Base-by-base conservation (phyloP, 768 basidiomycete genomes). In the Panaeolus cyanescens region DNA sequence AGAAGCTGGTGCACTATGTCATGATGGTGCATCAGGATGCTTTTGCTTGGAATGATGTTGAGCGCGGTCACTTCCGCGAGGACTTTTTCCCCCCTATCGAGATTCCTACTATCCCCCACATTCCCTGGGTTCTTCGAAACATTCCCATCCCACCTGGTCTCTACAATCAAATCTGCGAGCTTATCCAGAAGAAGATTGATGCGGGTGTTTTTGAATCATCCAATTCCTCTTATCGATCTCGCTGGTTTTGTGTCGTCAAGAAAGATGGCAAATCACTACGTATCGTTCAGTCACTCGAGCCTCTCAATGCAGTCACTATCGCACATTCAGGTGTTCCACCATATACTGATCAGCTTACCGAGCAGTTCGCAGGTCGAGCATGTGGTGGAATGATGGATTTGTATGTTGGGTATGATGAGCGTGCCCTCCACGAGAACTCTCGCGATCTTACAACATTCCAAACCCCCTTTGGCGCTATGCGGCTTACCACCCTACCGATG, bases 391-490 rank as follows among this genome's bases (percentile, higher is more conserved):
- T 73, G 39, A 59, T 77, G n/a, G 76, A 78, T 53, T 60, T 79
- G 1, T 77, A 69, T 60, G 71, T 75, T 1, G 75, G 75, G 30
- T 79, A 74, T 62, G 75, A 82, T 56, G 70, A 80, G 19, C 61
- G 72, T 0, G 58, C 63, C 0, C 62, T 80, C 0, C 65, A 68
- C 4, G 65, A 66, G 5, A 59, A 62, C 3, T 80, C 73, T 0
- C 54, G 72, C 7, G 76, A 82, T 39, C 62, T 76, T 5, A 83
- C 80, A 0, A 79, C 76, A 0, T 83, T 82, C 64, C 71, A 76
- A 58, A 77, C 73, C 0, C 78, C 76, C 0, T 67, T 74, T 62
- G 58, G 74, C 20, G 60, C 70, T 1, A 60, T 69, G 19, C 64
- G 71, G 0, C 68, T 80, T 0, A 70, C 67, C 0, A 66, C 68